These are phyloP conservation scores for Botryotinia narcissicola DNA, from an alignment of 2,329 filamentous ascomycete genomes.

Conservation along the genomic window DNA sequence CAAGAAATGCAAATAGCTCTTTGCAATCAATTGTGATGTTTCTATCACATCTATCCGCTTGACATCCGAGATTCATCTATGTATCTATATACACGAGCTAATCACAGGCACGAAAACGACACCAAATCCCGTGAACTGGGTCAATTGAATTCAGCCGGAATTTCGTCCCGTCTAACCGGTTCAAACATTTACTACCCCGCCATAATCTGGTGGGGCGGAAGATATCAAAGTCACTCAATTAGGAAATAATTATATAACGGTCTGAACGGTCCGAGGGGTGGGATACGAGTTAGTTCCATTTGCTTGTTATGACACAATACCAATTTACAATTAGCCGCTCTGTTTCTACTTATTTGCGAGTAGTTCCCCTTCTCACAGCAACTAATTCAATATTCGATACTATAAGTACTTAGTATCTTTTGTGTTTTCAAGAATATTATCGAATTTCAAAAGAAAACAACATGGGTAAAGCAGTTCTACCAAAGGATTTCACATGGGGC, in stretches of 20 bases:
- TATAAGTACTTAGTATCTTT: not conserved
- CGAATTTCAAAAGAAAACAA: conserved; percentile 19
- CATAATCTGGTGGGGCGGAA: conserved; percentile 26
- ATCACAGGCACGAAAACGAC: conserved; percentile 5
- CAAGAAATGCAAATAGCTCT: conserved; percentile 3
- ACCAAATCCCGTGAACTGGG: conserved; percentile 17
- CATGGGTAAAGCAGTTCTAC: conserved; percentile 53
- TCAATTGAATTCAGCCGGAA: not conserved
- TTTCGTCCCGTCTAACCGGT: conserved; percentile 14
- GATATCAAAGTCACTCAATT: conserved; percentile 22
- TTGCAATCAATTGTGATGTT: not conserved
- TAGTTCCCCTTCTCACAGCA: not conserved
- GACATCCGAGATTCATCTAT: not conserved
- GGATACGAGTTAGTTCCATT: not conserved
- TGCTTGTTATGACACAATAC: conserved; percentile 12
- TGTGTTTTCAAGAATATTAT: conserved; percentile 18
- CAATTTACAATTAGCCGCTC: conserved; percentile 12
- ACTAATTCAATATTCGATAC: not conserved
- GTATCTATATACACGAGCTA: not conserved
- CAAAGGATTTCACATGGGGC: conserved; percentile 72
- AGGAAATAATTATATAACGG: conserved; percentile 27
- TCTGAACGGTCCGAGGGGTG: conserved; percentile 31
- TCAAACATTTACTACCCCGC: conserved; percentile 7
- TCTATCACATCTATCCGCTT: not conserved
- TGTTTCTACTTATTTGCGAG: conserved; percentile 19